Evolutionary conservation across 768 basidiomycete species (phyloP).

Genomic region (Lepiota venenata): DNA sequence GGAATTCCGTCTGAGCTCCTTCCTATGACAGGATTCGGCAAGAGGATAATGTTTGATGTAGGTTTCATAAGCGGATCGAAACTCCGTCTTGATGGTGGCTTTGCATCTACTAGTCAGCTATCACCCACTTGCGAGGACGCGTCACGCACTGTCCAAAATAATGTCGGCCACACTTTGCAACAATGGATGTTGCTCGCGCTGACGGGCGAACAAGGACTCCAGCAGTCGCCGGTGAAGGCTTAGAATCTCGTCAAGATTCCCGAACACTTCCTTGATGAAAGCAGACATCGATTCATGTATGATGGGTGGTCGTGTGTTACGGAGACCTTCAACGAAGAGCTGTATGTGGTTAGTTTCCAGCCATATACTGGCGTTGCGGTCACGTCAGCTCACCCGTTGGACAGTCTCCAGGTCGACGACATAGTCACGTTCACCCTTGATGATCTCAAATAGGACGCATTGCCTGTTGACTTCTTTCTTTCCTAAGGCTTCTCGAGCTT

Average conservation of each 20-base stretch:
- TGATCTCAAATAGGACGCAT: slow-evolving; percentile 83
- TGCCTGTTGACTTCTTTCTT: slow-evolving; percentile 82
- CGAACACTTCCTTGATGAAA: slow-evolving; percentile 83
- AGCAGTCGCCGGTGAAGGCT: slow-evolving; percentile 68
- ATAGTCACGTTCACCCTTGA: slow-evolving; percentile 89
- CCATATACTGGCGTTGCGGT: background rate
- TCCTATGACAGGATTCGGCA: slow-evolving; percentile 77
- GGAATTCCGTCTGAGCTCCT: slow-evolving; percentile 67
- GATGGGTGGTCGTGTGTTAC: slow-evolving; percentile 59
- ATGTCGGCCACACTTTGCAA: slow-evolving; percentile 84
- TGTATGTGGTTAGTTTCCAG: slow-evolving; percentile 22
- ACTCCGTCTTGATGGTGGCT: slow-evolving; percentile 45
- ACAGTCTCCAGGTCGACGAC: slow-evolving; percentile 74
- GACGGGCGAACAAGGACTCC: slow-evolving; percentile 69
- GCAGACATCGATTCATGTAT: slow-evolving; percentile 48
- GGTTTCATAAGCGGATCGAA: slow-evolving; percentile 66
- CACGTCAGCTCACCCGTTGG: slow-evolving; percentile 47
- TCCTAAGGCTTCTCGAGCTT: slow-evolving; percentile 66
- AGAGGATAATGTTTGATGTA: slow-evolving; percentile 91
- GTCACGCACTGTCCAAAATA: slow-evolving; percentile 66
- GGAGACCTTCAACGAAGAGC: slow-evolving; percentile 74
- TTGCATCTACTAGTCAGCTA: background rate
- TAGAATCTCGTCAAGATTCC: slow-evolving; percentile 70
- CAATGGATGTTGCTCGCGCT: slow-evolving; percentile 82
- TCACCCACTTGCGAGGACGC: slow-evolving; percentile 19